Conservation (phyloP, 2,329 filamentous ascomycete species). For the Neophaeococcomyces aloes region DNA sequence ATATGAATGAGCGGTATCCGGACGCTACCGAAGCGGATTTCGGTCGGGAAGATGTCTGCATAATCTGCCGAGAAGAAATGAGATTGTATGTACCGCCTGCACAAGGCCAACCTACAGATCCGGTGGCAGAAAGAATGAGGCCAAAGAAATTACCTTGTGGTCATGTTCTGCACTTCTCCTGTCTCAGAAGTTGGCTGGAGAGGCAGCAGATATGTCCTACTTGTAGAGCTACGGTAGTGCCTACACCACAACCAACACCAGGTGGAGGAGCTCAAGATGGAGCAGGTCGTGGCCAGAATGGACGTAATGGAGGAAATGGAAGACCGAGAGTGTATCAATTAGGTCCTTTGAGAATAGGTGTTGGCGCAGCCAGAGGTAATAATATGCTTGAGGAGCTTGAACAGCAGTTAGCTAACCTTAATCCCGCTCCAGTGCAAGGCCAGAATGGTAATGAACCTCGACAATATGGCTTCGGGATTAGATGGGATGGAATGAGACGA, state of each 20-base stretch:
- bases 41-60: slow-evolving; percentile 79
- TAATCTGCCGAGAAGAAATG: slow-evolving; percentile 97
- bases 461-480: slow-evolving; percentile 34
- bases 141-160: slow-evolving; percentile 96
- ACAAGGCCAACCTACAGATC: slow-evolving; percentile 28
- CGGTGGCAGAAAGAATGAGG: slow-evolving; percentile 68
- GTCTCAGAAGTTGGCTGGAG: slow-evolving; percentile 93
- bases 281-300: slow-evolving; percentile 8
- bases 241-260: slow-evolving; percentile 27
- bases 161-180: slow-evolving; percentile 88
- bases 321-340: slow-evolving; percentile 55
- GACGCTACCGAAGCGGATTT: slow-evolving; percentile 86
- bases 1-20: slow-evolving; percentile 84
- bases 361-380: slow-evolving; percentile 52
- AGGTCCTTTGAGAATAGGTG: slow-evolving; percentile 63
- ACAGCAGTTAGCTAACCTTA: slow-evolving; percentile 48
- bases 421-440: slow-evolving; percentile 27
- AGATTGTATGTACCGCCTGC: slow-evolving; percentile 56
- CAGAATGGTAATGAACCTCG: slow-evolving; percentile 26
- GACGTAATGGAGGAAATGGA: slow-evolving; percentile 24
- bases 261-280: slow-evolving; percentile 9
- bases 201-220: slow-evolving; percentile 95
- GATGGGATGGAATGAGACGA: slow-evolving; percentile 22
- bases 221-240: slow-evolving; percentile 71
- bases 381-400: slow-evolving; percentile 52